Conservation (phyloP, 78 protist genomes). For the Polysphondylium violaceum region DNA sequence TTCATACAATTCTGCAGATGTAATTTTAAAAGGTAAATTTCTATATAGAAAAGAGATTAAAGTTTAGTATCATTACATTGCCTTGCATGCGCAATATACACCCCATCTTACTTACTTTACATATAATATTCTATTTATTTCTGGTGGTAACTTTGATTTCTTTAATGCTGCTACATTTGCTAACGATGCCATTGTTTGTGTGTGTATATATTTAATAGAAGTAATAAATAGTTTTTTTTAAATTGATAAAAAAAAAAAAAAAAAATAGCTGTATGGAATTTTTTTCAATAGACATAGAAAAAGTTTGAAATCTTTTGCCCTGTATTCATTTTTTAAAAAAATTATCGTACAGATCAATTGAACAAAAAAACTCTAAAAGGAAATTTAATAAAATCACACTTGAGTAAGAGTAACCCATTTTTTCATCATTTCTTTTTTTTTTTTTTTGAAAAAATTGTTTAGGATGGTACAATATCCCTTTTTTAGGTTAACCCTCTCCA, state of each 20-base stretch:
- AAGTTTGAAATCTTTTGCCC: too few species aligned
- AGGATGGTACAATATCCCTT: too few species aligned
- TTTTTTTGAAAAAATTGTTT: too few species aligned
- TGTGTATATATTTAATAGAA: not conserved
- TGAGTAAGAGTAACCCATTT: too few species aligned
- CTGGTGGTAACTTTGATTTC: slow-evolving; percentile 94
- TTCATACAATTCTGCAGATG: slow-evolving; percentile 95
- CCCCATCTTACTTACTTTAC: slow-evolving; percentile 76
- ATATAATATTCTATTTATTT: slow-evolving; percentile 95
- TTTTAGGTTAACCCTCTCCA: too few species aligned
- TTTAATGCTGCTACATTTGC: slow-evolving; percentile 19
- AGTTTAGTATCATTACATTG: not conserved
- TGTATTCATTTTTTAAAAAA: too few species aligned
- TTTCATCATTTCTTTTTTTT: too few species aligned
- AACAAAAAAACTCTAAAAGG: too few species aligned
- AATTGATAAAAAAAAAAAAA: not conserved
- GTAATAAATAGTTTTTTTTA: too few species aligned
- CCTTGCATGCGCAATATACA: not conserved
- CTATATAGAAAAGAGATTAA: slow-evolving; percentile 1
- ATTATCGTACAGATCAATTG: too few species aligned
- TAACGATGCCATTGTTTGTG: not conserved
- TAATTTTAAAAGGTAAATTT: slow-evolving; percentile 95
- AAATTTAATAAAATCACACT: too few species aligned
- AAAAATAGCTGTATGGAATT: not conserved
- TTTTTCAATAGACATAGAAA: too few species aligned